Evolutionary conservation across 2,329 filamentous ascomycete genomes (phyloP), one percentile per base, ranked within the genome.

Genomic region (Talaromyces sp.): DNA sequence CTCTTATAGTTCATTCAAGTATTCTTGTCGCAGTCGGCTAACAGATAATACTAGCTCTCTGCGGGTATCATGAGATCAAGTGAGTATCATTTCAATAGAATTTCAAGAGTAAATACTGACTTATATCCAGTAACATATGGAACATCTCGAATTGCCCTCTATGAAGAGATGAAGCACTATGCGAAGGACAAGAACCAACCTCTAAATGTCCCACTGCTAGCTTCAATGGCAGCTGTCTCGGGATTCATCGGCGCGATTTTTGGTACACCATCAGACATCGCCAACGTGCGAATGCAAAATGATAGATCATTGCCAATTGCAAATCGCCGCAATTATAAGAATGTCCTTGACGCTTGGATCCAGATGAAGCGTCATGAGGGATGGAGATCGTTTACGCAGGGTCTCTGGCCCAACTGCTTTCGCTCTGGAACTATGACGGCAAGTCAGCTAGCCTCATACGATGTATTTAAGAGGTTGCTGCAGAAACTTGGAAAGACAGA

Each of bases 401-500:
- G 63, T 2, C 32, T 92, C 29, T 86, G 89, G 82, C 90, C 91
- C 48, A 96, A 96, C 75, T 87, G 84, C 63, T 82, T 86, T 62
- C 83, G 90, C 56, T 91, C 90, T 10, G 86, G 89, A n/a, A 83
- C 92, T 67, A 95, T 95, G 91, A 95, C 91, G 1, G 88, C 89
- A 27, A 85, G 84, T 8, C 91, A 96, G 75, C 78, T 96, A 37
- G 91, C 90, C 16, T 90, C 86, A 40, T 96, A 96, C 73, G 91
- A 96, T 67, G 83, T 83, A 17, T 90, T 92, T 76, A 96, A 96
- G 78, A 77, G 80, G 35, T 64, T 86, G 49, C 75, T 96, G 35
- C 78, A 92, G 49, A 73, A 81, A 16, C 77, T 86, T 56, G 90
- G 88, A 1, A 82, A 84, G 10, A 77, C 92, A 65, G 64, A 74